Conservation (phyloP, 352 stramenopile species). For the Phytophthora meadii region DNA sequence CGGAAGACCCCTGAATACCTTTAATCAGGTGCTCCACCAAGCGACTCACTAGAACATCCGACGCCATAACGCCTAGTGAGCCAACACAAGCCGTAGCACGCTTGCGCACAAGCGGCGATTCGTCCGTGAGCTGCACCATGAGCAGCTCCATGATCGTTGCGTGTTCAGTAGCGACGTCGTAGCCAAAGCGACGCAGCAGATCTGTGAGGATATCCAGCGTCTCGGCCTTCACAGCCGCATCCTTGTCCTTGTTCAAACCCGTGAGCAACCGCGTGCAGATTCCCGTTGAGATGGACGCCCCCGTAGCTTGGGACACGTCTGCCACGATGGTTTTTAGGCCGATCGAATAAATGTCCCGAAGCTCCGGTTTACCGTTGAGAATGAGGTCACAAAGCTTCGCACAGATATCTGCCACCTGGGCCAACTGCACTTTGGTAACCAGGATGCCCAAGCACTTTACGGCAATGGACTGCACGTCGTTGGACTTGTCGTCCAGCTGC, state of each 20-base stretch:
- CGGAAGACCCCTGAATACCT: slow-evolving; percentile 84
- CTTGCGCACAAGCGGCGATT: slow-evolving; percentile 94
- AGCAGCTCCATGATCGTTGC: slow-evolving; percentile 90
- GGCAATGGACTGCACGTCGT: slow-evolving; percentile 97
- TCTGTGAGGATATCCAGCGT: slow-evolving; percentile 98
- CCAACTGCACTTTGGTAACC: slow-evolving; percentile 96
- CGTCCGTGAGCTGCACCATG: slow-evolving; percentile 83
- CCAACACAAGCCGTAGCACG: slow-evolving; percentile 95
- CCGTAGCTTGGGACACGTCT: slow-evolving; percentile 93
- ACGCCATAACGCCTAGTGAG: slow-evolving; percentile 95
- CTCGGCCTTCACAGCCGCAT: slow-evolving; percentile 90
- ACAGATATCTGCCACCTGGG: slow-evolving; percentile 97
- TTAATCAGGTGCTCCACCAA: slow-evolving; percentile 94
- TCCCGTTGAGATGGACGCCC: slow-evolving; percentile 80
- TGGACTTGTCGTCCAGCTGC: slow-evolving; percentile 98
- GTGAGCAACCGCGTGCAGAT: slow-evolving; percentile 74
- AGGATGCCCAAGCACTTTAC: slow-evolving; percentile 95
- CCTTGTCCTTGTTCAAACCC: slow-evolving; percentile 70
- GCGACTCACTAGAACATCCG: slow-evolving; percentile 93
- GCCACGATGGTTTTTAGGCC: slow-evolving; percentile 97
- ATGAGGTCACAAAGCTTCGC: slow-evolving; percentile 97
- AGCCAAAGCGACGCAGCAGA: slow-evolving; percentile 96
- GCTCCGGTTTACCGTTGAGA: slow-evolving; percentile 95
- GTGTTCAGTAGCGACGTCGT: slow-evolving; percentile 88
- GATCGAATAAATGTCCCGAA: slow-evolving; percentile 99